Evolutionary conservation across 352 stramenopile species (phyloP).

Genomic region (Globisporangium splendens): DNA sequence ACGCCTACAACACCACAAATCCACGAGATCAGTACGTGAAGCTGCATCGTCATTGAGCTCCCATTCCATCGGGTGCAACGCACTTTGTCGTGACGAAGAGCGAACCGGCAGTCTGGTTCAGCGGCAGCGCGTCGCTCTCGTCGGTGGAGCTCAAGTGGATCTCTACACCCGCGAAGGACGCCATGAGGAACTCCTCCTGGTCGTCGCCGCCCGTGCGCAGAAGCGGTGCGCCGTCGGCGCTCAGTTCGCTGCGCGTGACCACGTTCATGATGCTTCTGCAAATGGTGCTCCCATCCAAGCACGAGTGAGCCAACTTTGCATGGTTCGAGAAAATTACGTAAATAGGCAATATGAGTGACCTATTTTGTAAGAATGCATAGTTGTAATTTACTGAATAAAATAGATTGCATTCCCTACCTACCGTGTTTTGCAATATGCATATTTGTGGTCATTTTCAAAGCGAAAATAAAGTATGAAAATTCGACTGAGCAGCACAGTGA

Average conservation of each 20-base stretch:
- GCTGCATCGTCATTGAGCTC: background rate
- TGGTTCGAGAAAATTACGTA: no score
- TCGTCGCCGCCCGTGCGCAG: constrained; percentile 43
- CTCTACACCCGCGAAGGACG: constrained; percentile 40
- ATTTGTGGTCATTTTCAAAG: no score
- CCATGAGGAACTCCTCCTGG: constrained; percentile 64
- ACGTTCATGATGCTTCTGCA: constrained; percentile 41
- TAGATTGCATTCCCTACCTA: no score
- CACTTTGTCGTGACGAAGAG: constrained; percentile 45
- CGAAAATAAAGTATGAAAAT: no score
- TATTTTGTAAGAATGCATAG: no score
- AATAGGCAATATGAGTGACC: no score
- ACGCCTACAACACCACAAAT: constrained; percentile 24
- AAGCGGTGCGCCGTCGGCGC: constrained; percentile 40
- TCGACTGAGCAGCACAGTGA: no score
- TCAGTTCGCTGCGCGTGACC: constrained; percentile 40
- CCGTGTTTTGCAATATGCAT: no score
- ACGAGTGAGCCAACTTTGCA: no score
- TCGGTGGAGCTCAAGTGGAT: constrained; percentile 26
- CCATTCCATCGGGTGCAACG: background rate
- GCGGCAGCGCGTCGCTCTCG: constrained; percentile 21
- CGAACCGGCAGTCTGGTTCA: constrained; percentile 22
- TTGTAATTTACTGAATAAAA: no score
- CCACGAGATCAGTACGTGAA: background rate
- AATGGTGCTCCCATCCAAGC: background rate